Evolutionary conservation across 805 yeast genomes (phyloP).

Genomic region (Blastobotrys parvus): DNA sequence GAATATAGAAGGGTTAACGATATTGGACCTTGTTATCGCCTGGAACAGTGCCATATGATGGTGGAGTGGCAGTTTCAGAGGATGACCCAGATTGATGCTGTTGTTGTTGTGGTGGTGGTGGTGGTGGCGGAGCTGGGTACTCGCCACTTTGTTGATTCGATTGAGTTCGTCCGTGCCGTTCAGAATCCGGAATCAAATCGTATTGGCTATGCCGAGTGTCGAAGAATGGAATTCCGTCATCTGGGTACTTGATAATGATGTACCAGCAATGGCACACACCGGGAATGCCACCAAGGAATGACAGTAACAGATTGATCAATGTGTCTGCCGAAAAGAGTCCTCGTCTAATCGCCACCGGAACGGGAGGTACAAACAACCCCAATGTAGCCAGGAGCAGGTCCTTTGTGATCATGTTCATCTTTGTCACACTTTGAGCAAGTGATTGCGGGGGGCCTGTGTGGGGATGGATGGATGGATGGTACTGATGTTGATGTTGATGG

Average conservation of each 20-base stretch:
- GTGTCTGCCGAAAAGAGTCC: slow-evolving; percentile 53
- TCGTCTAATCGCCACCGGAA: slow-evolving; percentile 59
- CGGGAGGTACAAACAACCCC: slow-evolving; percentile 64
- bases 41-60: neutral
- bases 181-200: slow-evolving; percentile 11
- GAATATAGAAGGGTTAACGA: too few species aligned
- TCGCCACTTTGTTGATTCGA: neutral
- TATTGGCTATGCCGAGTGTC: slow-evolving; percentile 10
- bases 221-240: slow-evolving; percentile 16
- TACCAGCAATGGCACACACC: slow-evolving; percentile 61
- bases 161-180: slow-evolving; percentile 2
- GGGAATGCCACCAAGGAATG: slow-evolving; percentile 56
- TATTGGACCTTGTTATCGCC: slow-evolving; percentile 17
- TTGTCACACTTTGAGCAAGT: neutral
- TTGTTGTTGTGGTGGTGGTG: neutral
- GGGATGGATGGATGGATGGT: neutral
- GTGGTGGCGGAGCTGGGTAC: slow-evolving; percentile 6
- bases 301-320: slow-evolving; percentile 45
- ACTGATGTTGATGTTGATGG: too few species aligned
- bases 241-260: slow-evolving; percentile 35
- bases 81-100: too few species aligned
- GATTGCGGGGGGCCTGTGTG: neutral
- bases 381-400: slow-evolving; percentile 53
- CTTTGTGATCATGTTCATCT: slow-evolving; percentile 6
- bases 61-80: too few species aligned